Evolutionary conservation across 2,329 filamentous ascomycete species (phyloP).

Genomic region (Geosmithia flava): DNA sequence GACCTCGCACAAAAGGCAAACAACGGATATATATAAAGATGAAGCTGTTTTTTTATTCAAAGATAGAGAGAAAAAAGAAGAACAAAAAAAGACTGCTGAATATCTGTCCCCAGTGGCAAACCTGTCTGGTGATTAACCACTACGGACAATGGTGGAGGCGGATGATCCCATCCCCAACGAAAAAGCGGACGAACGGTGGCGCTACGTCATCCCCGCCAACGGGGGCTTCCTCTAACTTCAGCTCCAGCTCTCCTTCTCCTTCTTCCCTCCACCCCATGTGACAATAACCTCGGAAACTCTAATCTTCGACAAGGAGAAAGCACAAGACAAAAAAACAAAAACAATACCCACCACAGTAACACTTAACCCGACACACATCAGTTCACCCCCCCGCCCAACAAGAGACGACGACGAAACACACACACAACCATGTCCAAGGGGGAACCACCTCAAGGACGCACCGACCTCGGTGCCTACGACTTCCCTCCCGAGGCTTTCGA

Average conservation of each 20-base stretch:
- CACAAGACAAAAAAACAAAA: neutral
- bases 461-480: conserved; percentile 31
- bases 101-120: too few species aligned
- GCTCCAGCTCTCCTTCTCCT: neutral
- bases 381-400: neutral
- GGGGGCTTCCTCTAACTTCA: neutral
- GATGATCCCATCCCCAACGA: neutral
- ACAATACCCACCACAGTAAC: neutral
- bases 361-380: neutral
- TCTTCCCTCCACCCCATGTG: too few species aligned
- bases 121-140: neutral
- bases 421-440: conserved; percentile 2
- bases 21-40: too few species aligned
- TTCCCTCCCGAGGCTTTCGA: conserved; percentile 56
- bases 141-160: neutral
- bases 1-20: too few species aligned
- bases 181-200: neutral
- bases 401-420: neutral
- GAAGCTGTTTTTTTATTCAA: too few species aligned
- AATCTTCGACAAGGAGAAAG: neutral
- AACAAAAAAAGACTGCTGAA: too few species aligned
- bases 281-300: neutral
- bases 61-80: too few species aligned
- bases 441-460: conserved; percentile 6
- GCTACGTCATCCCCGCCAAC: neutral